Conservation (phyloP, 306 rosid species). For the Canavalia gladiata region DNA sequence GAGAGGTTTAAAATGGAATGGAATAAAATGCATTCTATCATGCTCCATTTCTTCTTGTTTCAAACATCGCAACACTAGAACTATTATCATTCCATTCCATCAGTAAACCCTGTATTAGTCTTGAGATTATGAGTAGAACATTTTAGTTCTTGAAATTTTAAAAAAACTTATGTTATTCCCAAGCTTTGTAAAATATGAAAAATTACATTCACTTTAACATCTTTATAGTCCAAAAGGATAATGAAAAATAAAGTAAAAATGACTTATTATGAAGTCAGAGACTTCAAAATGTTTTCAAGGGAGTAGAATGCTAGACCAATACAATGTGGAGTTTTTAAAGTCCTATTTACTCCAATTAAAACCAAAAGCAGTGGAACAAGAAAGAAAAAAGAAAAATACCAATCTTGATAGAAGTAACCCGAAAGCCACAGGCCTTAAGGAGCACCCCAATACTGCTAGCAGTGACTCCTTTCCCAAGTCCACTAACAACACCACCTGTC, state of each 20-base stretch:
- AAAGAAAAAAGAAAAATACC: slow-evolving; percentile 54
- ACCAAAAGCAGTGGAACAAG: background rate
- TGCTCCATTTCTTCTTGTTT: background rate
- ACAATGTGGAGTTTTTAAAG: too few species aligned
- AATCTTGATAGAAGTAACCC: slow-evolving; percentile 86
- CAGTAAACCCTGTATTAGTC: too few species aligned
- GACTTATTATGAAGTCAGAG: too few species aligned
- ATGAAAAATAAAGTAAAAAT: too few species aligned
- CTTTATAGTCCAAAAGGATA: too few species aligned
- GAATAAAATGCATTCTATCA: background rate
- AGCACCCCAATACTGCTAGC: slow-evolving; percentile 87
- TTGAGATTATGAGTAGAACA: too few species aligned
- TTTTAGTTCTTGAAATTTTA: too few species aligned
- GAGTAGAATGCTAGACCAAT: too few species aligned
- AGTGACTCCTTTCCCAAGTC: slow-evolving; percentile 91
- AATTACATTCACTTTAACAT: too few species aligned
- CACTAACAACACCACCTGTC: slow-evolving; percentile 94
- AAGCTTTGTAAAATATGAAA: too few species aligned
- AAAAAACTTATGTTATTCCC: too few species aligned
- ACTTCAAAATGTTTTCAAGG: too few species aligned
- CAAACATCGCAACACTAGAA: background rate
- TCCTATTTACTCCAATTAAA: background rate
- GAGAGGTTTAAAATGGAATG: background rate
- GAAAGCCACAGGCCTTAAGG: slow-evolving; percentile 83
- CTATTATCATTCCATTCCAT: background rate